Evolutionary conservation across 352 stramenopile species (phyloP), one percentile per base, ranked within the genome.

Genomic region (Blastocystis sp.): DNA sequence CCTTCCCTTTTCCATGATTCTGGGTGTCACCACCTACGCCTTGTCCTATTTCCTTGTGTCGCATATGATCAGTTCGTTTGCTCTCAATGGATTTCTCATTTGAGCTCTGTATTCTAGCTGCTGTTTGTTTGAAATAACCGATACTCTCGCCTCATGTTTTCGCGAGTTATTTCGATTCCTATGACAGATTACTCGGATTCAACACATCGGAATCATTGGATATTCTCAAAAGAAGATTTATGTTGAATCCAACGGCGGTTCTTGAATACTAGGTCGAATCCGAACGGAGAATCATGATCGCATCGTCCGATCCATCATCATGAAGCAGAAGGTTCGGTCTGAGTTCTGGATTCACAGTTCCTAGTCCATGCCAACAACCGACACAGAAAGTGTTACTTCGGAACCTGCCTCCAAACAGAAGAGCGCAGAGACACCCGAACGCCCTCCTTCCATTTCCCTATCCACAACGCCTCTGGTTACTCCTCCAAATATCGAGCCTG

Each of bases 1-100:
- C 8, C 88, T 98, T 18, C 95, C 96, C 0, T 96, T 98, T 84
- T 96, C 92, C 11, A 95, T 98, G 61, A 95, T 97, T 57, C 87
- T 93, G 7, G 89, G 91, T 34, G 87, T 89, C 4, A 40, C 46
- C 7, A n/a, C 56, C 16, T 84, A 84, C 46, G 51, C 56, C 14
- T 49, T 84, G 38, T 32, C 56, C 16, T 84, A 84, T 57, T 84
- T 72, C 34, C 18, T 84, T 14, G 38, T 65, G 6, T 75, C 71
- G 29, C 7, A 71, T 6, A 84, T 84, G 71, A 65, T 76, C 6
- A 84, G n/a, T 46, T 6, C n/a, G 6, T 84, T 72, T 76, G 71
- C 51, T 0, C 14, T 84, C 0, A 84, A 84, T 65, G 71, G 71
- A 38, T 21, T 76, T 56, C 9, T 76, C 27, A 34, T 56, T 38